Evolutionary conservation across 2,329 filamentous ascomycete species (phyloP).

Genomic region (Neurospora crassa): DNA sequence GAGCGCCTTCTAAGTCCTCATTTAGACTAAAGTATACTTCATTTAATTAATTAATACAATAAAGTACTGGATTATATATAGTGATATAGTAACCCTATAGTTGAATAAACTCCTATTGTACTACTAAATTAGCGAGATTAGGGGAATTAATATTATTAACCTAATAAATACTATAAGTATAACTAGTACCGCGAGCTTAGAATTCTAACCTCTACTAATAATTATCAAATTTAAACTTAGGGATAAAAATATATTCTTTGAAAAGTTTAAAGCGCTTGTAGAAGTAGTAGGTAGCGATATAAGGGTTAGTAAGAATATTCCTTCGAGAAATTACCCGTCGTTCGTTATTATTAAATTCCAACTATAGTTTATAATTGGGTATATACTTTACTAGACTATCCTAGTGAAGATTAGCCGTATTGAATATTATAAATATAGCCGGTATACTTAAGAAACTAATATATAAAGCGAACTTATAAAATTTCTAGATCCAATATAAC

Average conservation of each 20-base stretch:
- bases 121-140: background rate
- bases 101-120: background rate
- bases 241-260: background rate
- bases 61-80: background rate
- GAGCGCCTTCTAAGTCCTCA: background rate
- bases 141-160: background rate
- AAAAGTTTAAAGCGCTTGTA: background rate
- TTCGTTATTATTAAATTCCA: no score
- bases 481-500: background rate
- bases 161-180: background rate
- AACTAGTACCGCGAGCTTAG: background rate
- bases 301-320: no score
- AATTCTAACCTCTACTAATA: background rate
- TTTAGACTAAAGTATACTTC: background rate
- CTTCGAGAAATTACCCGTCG: no score
- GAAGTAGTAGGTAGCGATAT: no score
- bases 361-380: no score
- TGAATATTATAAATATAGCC: no score
- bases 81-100: background rate
- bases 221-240: background rate
- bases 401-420: background rate
- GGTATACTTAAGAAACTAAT: background rate
- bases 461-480: background rate
- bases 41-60: background rate
- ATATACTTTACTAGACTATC: background rate